These are phyloP conservation scores for Orbilia quercus DNA, from an alignment of 2,329 filamentous ascomycete genomes.

Conservation along the genomic window DNA sequence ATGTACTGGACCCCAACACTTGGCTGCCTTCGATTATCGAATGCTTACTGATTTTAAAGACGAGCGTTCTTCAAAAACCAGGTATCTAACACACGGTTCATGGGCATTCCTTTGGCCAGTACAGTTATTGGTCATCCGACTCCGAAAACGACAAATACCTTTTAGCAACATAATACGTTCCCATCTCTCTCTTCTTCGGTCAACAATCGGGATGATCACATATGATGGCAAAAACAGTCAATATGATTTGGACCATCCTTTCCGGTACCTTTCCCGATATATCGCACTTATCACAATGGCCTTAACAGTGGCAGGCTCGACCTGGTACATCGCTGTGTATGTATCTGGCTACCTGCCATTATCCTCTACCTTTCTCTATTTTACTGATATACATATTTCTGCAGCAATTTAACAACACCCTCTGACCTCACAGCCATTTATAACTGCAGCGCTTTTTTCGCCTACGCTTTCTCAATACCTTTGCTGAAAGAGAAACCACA, in stretches of 20 bases:
- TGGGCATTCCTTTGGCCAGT: conserved; percentile 90
- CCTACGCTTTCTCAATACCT: conserved; percentile 94
- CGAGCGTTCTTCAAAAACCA: conserved; percentile 53
- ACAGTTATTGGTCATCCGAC: conserved; percentile 81
- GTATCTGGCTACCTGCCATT: conserved; percentile 9
- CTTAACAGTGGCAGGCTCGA: conserved; percentile 87
- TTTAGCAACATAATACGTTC: conserved; percentile 88
- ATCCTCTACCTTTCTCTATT: neutral
- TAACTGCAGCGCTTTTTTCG: conserved; percentile 99
- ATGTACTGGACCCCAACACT: conserved; percentile 69
- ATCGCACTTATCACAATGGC: conserved; percentile 85
- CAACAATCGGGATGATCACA: conserved; percentile 84
- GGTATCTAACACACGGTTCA: conserved; percentile 89
- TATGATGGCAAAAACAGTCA: conserved; percentile 63
- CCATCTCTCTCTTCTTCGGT: conserved; percentile 72
- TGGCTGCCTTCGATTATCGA: neutral
- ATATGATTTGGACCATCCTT: conserved; percentile 65
- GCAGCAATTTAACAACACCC: conserved; percentile 81
- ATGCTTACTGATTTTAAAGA: conserved; percentile 1
- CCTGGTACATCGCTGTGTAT: conserved; percentile 90
- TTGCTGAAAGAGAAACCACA: conserved; percentile 85
- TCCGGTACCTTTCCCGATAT: conserved; percentile 80
- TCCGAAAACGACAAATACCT: conserved; percentile 80
- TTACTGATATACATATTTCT: conserved; percentile 10
- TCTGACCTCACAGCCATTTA: conserved; percentile 97